Percentiles rank a stretch among this genome's conserved stretches.
phyloP scores from a whole-genome alignment of 768 basidiomycete species.

The Suillus paluster region DNA sequence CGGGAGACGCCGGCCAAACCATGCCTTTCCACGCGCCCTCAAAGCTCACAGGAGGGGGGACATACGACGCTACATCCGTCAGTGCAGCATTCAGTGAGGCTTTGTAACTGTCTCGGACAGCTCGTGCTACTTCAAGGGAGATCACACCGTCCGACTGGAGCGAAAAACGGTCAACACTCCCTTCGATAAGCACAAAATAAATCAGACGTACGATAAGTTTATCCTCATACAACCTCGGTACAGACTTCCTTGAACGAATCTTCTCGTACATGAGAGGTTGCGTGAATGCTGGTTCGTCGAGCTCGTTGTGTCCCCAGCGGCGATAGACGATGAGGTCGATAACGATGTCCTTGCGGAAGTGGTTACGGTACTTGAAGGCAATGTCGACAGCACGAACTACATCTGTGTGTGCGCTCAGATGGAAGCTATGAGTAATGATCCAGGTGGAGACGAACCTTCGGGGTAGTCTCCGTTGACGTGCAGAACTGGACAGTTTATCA shows the following conservation, averaged over 20 bases:
- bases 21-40: conserved; percentile 65
- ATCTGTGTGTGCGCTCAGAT: conserved; percentile 46
- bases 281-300: conserved; percentile 86
- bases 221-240: conserved; percentile 82
- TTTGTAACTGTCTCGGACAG: conserved; percentile 62
- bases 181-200: not conserved
- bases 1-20: conserved; percentile 62
- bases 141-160: conserved; percentile 45
- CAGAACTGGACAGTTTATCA: conserved; percentile 86
- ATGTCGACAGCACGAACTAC: conserved; percentile 84
- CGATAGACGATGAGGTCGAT: conserved; percentile 90
- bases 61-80: conserved; percentile 48
- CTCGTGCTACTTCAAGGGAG: conserved; percentile 48
- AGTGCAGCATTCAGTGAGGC: conserved; percentile 67
- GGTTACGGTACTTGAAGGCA: conserved; percentile 86
- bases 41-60: conserved; percentile 58
- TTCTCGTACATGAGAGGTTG: conserved; percentile 91
- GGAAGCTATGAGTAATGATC: not conserved
- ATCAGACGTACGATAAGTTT: conserved; percentile 63
- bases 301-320: conserved; percentile 89
- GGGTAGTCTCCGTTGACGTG: conserved; percentile 94
- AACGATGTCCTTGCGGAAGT: conserved; percentile 91
- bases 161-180: not conserved
- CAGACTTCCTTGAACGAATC: conserved; percentile 76
- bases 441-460: conserved; percentile 53